Evolutionary conservation across 805 yeast genomes (phyloP), one percentile per base, ranked within the genome.

Genomic region (Spathaspora arborariae): DNA sequence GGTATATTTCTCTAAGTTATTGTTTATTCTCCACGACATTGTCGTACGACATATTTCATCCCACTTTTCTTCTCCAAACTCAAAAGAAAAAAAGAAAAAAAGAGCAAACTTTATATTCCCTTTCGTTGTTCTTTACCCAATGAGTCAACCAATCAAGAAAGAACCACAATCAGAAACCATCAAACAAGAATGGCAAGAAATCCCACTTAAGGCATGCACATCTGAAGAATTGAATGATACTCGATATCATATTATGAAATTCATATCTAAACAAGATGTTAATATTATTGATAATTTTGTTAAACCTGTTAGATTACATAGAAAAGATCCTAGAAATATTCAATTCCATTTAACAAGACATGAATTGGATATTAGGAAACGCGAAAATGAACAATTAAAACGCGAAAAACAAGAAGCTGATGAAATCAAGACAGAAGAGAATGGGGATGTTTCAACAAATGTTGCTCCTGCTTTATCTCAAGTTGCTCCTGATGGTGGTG

Each of bases 401-500:
- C 51, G 56, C 13, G 64, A 58, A 36, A 54, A 46, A 44, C 59
- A 52, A 44, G 55, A 45, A 26, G 57, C 46, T 30, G 58, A 49
- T 5, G 26, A 19, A 15, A 38, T 18, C 13, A 13, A 8, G 5
- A 19, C 54, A 26, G 60, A 50, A 16, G 53, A 47, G 24, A 56
- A 50, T 13, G 52, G 46, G 5, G 55, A 49, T 11, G 52, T 45
- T 20, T 44, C 10, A 6, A 8, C 13, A 42, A 51, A 20, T 44
- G 43, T 40, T 43, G 40, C 39, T 21, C 40, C 40, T 6, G 82
- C 76, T 47, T 59, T 78, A 67, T 76, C 85, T n/a, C 81, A 82
- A 51, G 89, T 89, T 38, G 96, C 96, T 0, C 96, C 96, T 2
- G 96, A 88, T 63, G 96, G 96, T 18, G 94, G 94, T 20, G 96